Evolutionary conservation across 2,329 filamentous ascomycete species (phyloP).

Genomic region (Rhynchosporium agropyri): DNA sequence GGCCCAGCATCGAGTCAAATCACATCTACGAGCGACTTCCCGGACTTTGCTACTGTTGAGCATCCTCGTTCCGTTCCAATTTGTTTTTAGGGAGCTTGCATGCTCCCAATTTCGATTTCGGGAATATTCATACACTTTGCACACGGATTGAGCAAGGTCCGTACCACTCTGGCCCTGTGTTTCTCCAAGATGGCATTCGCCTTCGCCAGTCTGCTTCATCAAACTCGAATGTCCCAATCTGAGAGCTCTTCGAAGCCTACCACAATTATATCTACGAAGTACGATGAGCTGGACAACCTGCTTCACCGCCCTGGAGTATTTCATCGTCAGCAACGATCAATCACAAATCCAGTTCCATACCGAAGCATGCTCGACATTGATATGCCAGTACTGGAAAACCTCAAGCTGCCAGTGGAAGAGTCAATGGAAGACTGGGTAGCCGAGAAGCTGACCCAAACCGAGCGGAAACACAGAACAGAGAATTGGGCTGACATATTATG

Average conservation of each 20-base stretch:
- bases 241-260: slow-evolving; percentile 26
- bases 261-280: slow-evolving; percentile 21
- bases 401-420: slow-evolving; percentile 31
- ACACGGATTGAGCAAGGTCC: slow-evolving; percentile 22
- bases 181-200: slow-evolving; percentile 31
- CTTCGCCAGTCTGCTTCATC: slow-evolving; percentile 29
- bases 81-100: slow-evolving; percentile 28
- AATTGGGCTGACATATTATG: slow-evolving; percentile 43
- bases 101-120: slow-evolving; percentile 25
- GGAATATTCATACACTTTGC: slow-evolving; percentile 17
- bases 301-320: slow-evolving; percentile 34
- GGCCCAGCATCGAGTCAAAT: slow-evolving; percentile 18
- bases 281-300: slow-evolving; percentile 17
- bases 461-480: slow-evolving; percentile 36
- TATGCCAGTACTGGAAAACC: slow-evolving; percentile 45
- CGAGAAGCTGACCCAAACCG: slow-evolving; percentile 34
- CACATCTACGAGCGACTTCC: neutral
- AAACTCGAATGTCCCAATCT: slow-evolving; percentile 29
- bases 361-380: slow-evolving; percentile 59
- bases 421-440: slow-evolving; percentile 39
- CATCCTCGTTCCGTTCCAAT: slow-evolving; percentile 16
- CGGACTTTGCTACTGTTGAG: slow-evolving; percentile 13
- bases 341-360: slow-evolving; percentile 44
- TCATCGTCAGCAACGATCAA: slow-evolving; percentile 33
- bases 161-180: slow-evolving; percentile 13